phyloP scores from a whole-genome alignment of 164 flowering plant species.

The Stephania japonica region DNA sequence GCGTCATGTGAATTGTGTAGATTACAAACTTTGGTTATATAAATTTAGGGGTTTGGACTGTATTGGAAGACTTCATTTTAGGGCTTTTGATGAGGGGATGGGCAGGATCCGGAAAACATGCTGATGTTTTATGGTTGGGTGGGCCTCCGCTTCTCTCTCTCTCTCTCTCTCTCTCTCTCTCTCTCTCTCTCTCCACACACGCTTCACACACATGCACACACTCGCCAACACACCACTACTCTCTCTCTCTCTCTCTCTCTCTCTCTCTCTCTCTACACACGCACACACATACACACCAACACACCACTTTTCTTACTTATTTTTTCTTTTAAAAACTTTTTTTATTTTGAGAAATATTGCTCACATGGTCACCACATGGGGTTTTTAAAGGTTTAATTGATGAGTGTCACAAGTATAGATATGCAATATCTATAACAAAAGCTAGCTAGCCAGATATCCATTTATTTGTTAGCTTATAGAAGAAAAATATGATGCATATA shows the following conservation, averaged over 20 bases:
- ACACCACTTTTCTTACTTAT: neutral
- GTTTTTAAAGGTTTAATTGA: neutral
- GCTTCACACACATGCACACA: too few relatives aligned
- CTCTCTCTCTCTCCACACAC: too few relatives aligned
- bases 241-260: neutral
- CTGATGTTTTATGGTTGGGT: conserved; percentile 21
- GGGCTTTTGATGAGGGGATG: conserved; percentile 12
- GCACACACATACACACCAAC: too few relatives aligned
- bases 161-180: too few relatives aligned
- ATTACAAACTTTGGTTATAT: too few relatives aligned
- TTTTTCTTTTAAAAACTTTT: conserved; percentile 13
- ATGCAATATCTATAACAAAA: neutral
- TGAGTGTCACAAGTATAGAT: conserved; percentile 3
- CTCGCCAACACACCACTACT: too few relatives aligned
- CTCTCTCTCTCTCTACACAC: neutral
- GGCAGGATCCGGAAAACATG: conserved; percentile 53
- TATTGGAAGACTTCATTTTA: neutral
- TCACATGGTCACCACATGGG: conserved; percentile 56
- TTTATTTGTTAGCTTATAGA: too few relatives aligned
- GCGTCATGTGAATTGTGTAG: too few relatives aligned
- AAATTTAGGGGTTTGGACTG: neutral
- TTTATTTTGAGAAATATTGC: conserved; percentile 6
- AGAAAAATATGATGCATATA: too few relatives aligned
- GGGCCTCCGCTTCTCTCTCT: neutral
- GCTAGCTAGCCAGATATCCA: neutral